These are phyloP conservation scores for Chytridiales sp. DNA, from an alignment of 371 early-diverging fungal genomes.

Conservation along the genomic window DNA sequence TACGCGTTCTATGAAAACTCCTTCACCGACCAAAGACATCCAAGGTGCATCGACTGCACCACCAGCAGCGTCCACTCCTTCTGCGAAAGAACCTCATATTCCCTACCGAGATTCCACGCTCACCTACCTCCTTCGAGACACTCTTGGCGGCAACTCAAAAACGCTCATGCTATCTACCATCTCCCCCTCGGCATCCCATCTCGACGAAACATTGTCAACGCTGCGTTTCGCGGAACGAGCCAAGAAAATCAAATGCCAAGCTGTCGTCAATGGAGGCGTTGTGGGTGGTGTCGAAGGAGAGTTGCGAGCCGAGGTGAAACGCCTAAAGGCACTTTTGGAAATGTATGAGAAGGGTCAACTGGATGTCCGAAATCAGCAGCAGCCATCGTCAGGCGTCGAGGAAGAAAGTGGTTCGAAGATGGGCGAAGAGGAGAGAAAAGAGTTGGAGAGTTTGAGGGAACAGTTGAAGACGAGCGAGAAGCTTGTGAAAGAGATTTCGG, in stretches of 20 bases:
- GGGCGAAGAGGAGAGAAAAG: constrained; percentile 6
- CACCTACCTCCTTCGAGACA: constrained; percentile 93
- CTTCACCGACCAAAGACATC: not conserved
- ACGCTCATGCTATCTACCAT: constrained; percentile 90
- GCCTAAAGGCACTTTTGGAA: constrained; percentile 64
- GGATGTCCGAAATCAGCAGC: not conserved
- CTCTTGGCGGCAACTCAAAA: constrained; percentile 90
- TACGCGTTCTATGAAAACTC: constrained; percentile 16
- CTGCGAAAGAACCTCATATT: constrained; percentile 59
- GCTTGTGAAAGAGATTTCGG: constrained; percentile 67
- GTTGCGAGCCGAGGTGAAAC: constrained; percentile 78
- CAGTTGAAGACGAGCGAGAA: constrained; percentile 86
- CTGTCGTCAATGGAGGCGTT: constrained; percentile 90
- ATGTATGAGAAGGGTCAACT: constrained; percentile 53
- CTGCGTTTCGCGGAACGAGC: constrained; percentile 94
- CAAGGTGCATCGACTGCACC: constrained; percentile 8
- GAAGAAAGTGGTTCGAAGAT: not conserved
- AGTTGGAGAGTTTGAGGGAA: constrained; percentile 49
- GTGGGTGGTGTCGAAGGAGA: constrained; percentile 82
- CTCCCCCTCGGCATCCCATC: constrained; percentile 41
- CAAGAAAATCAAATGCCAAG: constrained; percentile 88
- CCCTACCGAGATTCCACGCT: constrained; percentile 91
- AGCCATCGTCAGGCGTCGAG: not conserved
- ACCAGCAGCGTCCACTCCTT: not conserved
- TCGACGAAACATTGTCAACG: constrained; percentile 89